A percentile compares a stretch with the other conserved stretches of the same genome.
These are phyloP conservation scores for Colletotrichum chrysophilum DNA, from an alignment of 2,329 filamentous ascomycete genomes.

Conservation along the genomic window DNA sequence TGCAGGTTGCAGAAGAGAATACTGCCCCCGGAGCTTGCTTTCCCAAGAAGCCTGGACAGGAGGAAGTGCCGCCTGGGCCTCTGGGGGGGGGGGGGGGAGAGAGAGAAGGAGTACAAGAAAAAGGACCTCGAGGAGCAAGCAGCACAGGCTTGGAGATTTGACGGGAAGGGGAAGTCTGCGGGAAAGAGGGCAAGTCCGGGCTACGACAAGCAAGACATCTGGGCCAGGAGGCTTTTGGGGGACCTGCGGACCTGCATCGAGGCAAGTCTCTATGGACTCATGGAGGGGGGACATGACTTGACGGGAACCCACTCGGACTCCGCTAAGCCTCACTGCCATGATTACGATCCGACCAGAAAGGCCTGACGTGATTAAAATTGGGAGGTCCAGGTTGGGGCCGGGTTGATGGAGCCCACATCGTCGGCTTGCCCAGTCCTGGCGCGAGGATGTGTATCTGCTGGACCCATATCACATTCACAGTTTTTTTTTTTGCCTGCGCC, in stretches of 20 bases:
- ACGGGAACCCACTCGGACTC: conserved; percentile 21
- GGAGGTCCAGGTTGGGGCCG: conserved; percentile 14
- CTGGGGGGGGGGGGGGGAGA: too few relatives aligned
- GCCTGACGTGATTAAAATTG: conserved; percentile 23
- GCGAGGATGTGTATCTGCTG: conserved; percentile 1
- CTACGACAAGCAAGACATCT: conserved; percentile 2
- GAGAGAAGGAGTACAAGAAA: neutral
- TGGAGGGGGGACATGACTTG: conserved; percentile 9
- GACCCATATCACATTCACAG: neutral
- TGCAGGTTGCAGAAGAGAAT: too few relatives aligned
- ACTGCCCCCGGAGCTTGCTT: too few relatives aligned
- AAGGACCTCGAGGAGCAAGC: neutral
- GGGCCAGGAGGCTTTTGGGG: neutral
- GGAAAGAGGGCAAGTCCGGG: neutral
- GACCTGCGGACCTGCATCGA: neutral
- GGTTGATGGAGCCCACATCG: conserved; percentile 11
- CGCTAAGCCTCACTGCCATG: conserved; percentile 21
- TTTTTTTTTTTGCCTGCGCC: neutral
- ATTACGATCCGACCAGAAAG: conserved; percentile 17
- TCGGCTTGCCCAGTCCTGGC: conserved; percentile 5
- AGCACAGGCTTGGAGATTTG: neutral
- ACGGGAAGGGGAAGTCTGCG: neutral
- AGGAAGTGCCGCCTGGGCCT: too few relatives aligned
- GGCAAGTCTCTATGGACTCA: neutral
- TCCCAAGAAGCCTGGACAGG: too few relatives aligned